Evolutionary conservation across 75 land plant genomes (phyloP).

Genomic region (Ceratopteris richardii): DNA sequence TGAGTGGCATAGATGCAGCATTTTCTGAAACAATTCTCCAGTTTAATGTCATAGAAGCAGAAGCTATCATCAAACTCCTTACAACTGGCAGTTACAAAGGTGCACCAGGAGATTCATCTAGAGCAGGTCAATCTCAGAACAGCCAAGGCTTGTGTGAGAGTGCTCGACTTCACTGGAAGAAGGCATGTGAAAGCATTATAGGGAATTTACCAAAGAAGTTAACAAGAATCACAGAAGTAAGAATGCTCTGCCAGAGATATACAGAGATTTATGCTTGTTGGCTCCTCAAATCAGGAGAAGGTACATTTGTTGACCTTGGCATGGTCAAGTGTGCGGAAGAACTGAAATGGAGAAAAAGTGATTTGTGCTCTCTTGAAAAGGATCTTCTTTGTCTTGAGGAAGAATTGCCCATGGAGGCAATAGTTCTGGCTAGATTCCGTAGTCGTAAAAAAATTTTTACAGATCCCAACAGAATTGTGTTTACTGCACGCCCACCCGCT

Average conservation of each 20-base stretch:
- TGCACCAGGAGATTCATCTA: neutral
- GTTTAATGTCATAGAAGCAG: constrained; percentile 11
- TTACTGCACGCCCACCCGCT: no score
- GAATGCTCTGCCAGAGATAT: neutral
- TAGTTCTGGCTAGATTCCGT: neutral
- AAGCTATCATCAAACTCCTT: constrained; percentile 8
- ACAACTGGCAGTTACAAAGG: constrained; percentile 11
- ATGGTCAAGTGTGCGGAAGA: neutral
- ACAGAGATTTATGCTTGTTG: neutral
- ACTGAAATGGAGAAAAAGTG: neutral
- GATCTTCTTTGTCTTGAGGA: neutral
- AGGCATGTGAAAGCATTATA: neutral
- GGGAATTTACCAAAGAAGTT: neutral
- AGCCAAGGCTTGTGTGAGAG: neutral
- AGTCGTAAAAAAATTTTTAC: no score
- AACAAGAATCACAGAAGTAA: neutral
- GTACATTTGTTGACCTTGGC: neutral
- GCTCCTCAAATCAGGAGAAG: neutral
- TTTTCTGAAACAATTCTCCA: constrained; percentile 17
- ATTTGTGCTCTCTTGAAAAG: neutral
- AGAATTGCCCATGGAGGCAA: constrained; percentile 3
- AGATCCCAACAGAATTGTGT: no score
- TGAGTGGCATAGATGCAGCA: constrained; percentile 10
- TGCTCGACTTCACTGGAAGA: neutral
- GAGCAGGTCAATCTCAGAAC: neutral